Evolutionary conservation across 2,329 filamentous ascomycete genomes (phyloP), one percentile per base, ranked within the genome.

Genomic region (Diplodia seriata): DNA sequence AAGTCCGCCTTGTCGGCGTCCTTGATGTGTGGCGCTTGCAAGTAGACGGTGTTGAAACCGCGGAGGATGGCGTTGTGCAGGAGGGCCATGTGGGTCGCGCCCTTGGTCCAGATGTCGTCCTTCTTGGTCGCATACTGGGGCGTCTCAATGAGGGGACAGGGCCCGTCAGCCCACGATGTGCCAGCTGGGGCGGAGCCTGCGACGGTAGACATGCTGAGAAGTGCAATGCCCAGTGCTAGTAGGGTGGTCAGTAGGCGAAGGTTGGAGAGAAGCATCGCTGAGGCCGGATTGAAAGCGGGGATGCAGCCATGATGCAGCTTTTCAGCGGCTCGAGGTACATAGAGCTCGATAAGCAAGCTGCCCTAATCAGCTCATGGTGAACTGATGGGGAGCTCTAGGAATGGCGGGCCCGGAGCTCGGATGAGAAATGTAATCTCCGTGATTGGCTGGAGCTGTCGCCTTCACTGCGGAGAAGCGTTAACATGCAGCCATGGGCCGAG

Each of bases 61-160:
- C 79, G 73, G 7, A 81, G 70, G 49, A 81, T 76, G 0, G 77
- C 72, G 53, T 81, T 81, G 71, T 81, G 80, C 12, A 81, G 73
- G 47, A 78, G 73, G 8, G 77, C 74, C 79, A 79, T 78, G 56
- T 78, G 75, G 18, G 75, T 74, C 38, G 76, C 75, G n/a, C 76
- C 76, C 7, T 69, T 71, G 6, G 76, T 78, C 68, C 76, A 78
- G 7, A 75, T 74, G 55, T 78, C 76, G 14, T 72, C 72, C 70
- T 75, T 76, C 40, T 76, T 75, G 9, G 75, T 77, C 31, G 66
- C 72, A 70, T 73, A 76, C 47, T 74, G 72, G 20, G 76, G 75
- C 14, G 76, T 78, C 20, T 38, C 64, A 1, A 78, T 68, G 33
- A 78, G 62, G 29, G 71, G 66, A 51, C 71, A 74, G 1, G 77